Base-by-base conservation (phyloP, 805 yeast species). In the Yamadazyma sp. region DNA sequence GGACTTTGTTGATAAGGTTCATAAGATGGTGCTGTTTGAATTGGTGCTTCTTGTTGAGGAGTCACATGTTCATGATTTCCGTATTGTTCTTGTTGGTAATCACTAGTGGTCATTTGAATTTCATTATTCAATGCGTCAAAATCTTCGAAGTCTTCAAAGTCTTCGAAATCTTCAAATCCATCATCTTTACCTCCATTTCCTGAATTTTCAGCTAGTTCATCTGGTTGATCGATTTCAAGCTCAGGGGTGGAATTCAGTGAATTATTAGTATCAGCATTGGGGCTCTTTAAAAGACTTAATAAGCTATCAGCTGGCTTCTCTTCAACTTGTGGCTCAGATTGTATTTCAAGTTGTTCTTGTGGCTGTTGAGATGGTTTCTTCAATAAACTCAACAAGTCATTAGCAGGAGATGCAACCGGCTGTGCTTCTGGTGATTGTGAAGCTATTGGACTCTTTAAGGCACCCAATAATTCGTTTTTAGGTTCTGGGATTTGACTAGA, bases 121-220 rank as follows among this genome's bases (percentile, higher is more conserved):
- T 34, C 43, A 19, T 32, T 26, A 21, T 40, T 31, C 18, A 40
- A 30, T 27, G 62, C 70, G 29, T 65, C 70, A 36, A 64, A 40
- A 27, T 50, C 55, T 19, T 53, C 56, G 25, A 52, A 56, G 28
- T 59, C 59, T 20, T 60, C 64, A 33, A 54, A 56, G 33, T 56
- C 60, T 23, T 57, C 63, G 28, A 59, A 63, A 12, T 31, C 30
- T 17, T 46, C 48, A 32, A 36, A 39, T 22, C 47, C 47, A 9
- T 47, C 52, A 9, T 24, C 40, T 23, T 33, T n/a, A n/a, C n/a
- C n/a, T n/a, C n/a, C n/a, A n/a, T n/a, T n/a, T n/a, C n/a, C 20
- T 6, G 30, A 7, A 22, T 22, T 22, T 9, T 22, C 23, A 9
- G 9, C 10, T 22, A 11, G 23, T 9, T 9, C 23, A 22, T 22